A percentile compares a stretch with the other conserved stretches of the same genome.
phyloP scores from a whole-genome alignment of 345 rosid species.

The Populus deltoides region DNA sequence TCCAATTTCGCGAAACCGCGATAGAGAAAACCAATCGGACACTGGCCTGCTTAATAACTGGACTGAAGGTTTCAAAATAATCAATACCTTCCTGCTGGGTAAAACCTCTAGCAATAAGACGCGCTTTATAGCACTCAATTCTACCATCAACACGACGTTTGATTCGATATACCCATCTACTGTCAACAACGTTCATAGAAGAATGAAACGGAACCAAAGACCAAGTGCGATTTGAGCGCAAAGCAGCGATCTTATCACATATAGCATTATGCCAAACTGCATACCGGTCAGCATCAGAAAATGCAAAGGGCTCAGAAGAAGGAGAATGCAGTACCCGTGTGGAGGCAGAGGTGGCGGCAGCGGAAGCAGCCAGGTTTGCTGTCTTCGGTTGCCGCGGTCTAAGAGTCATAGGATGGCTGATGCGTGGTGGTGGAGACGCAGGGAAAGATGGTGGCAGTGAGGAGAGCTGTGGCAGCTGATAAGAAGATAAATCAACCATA shows the following conservation, averaged over 20 bases:
- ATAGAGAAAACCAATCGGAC: no score
- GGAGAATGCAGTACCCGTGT: background rate
- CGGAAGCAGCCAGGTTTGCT: no score
- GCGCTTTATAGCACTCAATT: no score
- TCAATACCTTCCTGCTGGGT: no score
- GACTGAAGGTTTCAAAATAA: no score
- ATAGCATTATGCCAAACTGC: background rate
- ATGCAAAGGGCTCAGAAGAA: rapidly evolving
- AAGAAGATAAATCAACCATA: background rate
- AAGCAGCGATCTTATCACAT: background rate
- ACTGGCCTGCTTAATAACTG: no score
- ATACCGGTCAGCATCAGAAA: background rate
- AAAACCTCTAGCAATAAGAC: no score
- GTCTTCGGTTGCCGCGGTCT: no score
- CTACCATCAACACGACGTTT: no score
- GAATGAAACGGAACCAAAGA: background rate
- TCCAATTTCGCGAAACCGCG: no score
- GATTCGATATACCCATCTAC: background rate
- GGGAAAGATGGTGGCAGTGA: rapidly evolving
- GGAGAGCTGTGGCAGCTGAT: rapidly evolving
- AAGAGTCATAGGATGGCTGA: no score
- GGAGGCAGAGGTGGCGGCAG: background rate
- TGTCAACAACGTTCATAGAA: background rate
- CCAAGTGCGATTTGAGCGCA: background rate
- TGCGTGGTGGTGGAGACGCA: rapidly evolving